These are phyloP conservation scores for Aspergillus felis DNA, from an alignment of 2,329 filamentous ascomycete species.

Conservation along the genomic window DNA sequence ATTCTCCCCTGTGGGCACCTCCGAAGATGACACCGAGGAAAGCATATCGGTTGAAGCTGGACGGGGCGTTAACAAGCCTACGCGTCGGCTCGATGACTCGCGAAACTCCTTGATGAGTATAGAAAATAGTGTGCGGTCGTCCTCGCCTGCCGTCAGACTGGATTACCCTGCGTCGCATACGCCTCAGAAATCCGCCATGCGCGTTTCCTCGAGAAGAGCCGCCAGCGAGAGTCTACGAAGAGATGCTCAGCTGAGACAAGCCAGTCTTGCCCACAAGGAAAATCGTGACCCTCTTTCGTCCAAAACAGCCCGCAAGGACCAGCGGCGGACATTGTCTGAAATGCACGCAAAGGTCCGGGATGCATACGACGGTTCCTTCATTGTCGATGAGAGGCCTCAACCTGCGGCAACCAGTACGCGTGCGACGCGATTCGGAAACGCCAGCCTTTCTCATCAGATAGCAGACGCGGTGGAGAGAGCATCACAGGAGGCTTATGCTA, in stretches of 20 bases:
- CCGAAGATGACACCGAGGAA: slow-evolving; percentile 43
- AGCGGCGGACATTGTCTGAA: slow-evolving; percentile 52
- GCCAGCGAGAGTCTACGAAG: slow-evolving; percentile 38
- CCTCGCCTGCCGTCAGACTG: slow-evolving; percentile 38
- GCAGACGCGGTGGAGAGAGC: slow-evolving; percentile 38
- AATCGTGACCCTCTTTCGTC: slow-evolving; percentile 36
- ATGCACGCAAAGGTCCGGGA: slow-evolving; percentile 52
- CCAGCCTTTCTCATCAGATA: slow-evolving; percentile 40
- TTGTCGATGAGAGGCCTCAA: slow-evolving; percentile 49
- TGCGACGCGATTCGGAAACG: slow-evolving; percentile 54
- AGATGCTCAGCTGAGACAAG: slow-evolving; percentile 39
- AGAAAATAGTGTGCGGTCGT: slow-evolving; percentile 42
- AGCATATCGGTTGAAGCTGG: slow-evolving; percentile 56
- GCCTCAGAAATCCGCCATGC: slow-evolving; percentile 32
- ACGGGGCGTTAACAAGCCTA: slow-evolving; percentile 44
- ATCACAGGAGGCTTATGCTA: slow-evolving; percentile 32
- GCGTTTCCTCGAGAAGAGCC: slow-evolving; percentile 25
- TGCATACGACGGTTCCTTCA: slow-evolving; percentile 50
- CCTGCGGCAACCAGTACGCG: slow-evolving; percentile 41
- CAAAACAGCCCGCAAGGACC: slow-evolving; percentile 32
- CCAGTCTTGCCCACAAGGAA: slow-evolving; percentile 40
- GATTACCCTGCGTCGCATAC: slow-evolving; percentile 35
- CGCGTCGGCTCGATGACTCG: slow-evolving; percentile 45
- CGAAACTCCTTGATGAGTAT: slow-evolving; percentile 48
- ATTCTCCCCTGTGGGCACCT: slow-evolving; percentile 42